Conservation (phyloP, 331 rosid genomes). For the Telfairia occidentalis region DNA sequence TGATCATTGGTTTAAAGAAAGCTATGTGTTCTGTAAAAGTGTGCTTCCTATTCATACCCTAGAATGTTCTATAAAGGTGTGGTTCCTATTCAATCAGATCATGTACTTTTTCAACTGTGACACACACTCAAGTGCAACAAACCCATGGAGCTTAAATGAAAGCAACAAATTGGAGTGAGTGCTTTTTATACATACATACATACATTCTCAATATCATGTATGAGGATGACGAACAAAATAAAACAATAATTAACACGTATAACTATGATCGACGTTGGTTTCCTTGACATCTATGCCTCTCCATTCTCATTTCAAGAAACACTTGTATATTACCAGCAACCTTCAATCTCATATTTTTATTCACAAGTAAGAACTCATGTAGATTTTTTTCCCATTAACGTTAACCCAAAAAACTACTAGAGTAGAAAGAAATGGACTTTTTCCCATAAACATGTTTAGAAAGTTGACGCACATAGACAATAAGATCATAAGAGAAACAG, state of each 20-base stretch:
- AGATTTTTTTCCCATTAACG: neutral
- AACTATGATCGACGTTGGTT: neutral
- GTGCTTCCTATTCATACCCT: neutral
- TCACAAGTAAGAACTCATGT: neutral
- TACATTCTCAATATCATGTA: neutral
- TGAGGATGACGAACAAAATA: neutral
- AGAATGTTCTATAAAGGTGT: neutral
- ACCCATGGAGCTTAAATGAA: neutral
- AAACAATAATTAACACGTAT: neutral
- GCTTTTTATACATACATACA: neutral
- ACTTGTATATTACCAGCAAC: neutral
- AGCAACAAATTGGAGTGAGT: neutral
- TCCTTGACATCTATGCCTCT: neutral
- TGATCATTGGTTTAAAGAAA: neutral
- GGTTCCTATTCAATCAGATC: neutral
- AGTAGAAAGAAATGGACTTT: neutral
- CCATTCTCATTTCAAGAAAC: neutral
- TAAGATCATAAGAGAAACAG: neutral
- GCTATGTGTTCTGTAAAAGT: neutral
- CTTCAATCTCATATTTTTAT: neutral
- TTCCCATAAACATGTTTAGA: neutral
- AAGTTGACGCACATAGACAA: neutral
- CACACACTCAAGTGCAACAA: neutral
- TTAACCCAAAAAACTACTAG: neutral
- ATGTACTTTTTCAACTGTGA: neutral